Evolutionary conservation across 305 asterid species (phyloP).

Genomic region (Fraxinus velutina): DNA sequence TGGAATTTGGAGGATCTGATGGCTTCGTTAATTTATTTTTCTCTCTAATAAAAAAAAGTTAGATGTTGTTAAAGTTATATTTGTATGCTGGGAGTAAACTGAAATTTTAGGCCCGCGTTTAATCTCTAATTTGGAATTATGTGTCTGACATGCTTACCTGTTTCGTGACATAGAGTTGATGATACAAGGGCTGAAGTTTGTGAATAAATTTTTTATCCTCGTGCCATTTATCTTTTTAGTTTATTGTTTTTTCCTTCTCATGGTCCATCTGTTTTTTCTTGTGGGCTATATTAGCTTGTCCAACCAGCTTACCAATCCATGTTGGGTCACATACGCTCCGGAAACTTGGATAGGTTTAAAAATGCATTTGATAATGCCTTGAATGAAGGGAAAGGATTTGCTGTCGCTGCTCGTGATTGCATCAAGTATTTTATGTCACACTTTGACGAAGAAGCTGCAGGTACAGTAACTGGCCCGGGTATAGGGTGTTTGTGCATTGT

Average conservation of each 20-base stretch:
- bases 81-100: not conserved
- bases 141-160: not conserved
- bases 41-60: not conserved
- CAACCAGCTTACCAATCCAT: conserved; percentile 83
- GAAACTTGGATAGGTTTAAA: conserved; percentile 69
- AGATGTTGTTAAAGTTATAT: not conserved
- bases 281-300: conserved; percentile 62
- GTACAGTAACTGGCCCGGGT: conserved; percentile 33
- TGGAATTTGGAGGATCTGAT: not conserved
- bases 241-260: conserved; percentile 11
- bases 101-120: not conserved
- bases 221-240: not conserved
- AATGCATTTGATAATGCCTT: conserved; percentile 64
- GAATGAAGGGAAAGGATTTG: conserved; percentile 79
- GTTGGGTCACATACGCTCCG: conserved; percentile 92
- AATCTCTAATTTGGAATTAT: not conserved
- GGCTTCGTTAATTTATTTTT: not conserved
- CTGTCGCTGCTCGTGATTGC: conserved; percentile 79
- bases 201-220: not conserved
- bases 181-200: not conserved
- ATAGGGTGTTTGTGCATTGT: conserved; percentile 14
- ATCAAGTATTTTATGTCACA: conserved; percentile 39
- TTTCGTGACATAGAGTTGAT: not conserved
- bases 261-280: not conserved
- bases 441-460: conserved; percentile 70